Percentiles rank a stretch among this genome's conserved stretches.
These are phyloP conservation scores for Singerocomus rubriflavus DNA, from an alignment of 1,284 basidiomycete genomes.

Conservation along the genomic window DNA sequence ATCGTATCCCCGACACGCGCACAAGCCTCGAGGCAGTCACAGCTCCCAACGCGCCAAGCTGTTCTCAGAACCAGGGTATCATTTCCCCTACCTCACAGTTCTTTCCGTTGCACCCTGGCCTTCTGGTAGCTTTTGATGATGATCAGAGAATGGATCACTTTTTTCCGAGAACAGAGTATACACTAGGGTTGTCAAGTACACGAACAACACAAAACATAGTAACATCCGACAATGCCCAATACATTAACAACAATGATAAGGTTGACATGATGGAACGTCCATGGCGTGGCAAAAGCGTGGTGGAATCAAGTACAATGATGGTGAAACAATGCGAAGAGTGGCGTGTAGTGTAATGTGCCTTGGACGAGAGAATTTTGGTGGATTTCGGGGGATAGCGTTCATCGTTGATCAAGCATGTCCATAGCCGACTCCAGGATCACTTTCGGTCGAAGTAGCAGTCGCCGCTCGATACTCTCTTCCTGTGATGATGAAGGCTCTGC, in stretches of 20 bases:
- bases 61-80: no score
- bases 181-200: background rate
- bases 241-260: conserved; percentile 4
- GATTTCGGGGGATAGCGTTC: background rate
- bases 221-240: conserved; percentile 3
- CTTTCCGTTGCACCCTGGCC: no score
- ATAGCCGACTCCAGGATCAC: conserved; percentile 69
- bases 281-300: conserved; percentile 4
- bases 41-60: no score
- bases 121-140: no score
- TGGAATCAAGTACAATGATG: conserved; percentile 22
- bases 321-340: conserved; percentile 4
- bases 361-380: background rate
- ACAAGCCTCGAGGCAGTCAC: no score
- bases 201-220: background rate
- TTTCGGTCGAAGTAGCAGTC: conserved; percentile 62
- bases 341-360: background rate
- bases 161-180: conserved; percentile 3
- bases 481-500: conserved; percentile 29
- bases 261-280: conserved; percentile 16
- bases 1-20: no score
- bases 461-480: conserved; percentile 51
- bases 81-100: no score
- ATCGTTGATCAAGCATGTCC: conserved; percentile 49
- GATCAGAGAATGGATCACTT: no score